These are phyloP conservation scores for Aspergillus olivimuriae DNA, from an alignment of 495 filamentous ascomycete genomes.

Conservation along the genomic window DNA sequence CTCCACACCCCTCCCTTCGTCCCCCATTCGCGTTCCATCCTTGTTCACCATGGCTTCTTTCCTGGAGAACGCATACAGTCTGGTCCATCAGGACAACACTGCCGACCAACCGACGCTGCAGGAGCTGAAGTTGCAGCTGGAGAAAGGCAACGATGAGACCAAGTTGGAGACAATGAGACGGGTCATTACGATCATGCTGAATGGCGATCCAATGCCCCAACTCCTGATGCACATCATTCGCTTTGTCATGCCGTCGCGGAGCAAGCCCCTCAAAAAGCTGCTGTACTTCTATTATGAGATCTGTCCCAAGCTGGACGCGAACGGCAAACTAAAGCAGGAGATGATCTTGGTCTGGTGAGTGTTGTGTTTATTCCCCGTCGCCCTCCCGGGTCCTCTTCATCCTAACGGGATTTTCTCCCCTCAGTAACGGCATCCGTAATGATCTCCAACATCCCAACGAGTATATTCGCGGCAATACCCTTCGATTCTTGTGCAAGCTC, in stretches of 20 bases:
- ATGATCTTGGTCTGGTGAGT: slow-evolving; percentile 98
- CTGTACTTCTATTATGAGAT: slow-evolving; percentile 99
- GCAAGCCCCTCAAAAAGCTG: slow-evolving; percentile 94
- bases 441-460: slow-evolving; percentile 97
- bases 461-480: slow-evolving; percentile 93
- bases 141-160: slow-evolving; percentile 94
- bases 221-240: slow-evolving; percentile 99
- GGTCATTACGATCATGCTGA: slow-evolving; percentile 95
- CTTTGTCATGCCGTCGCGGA: slow-evolving; percentile 97
- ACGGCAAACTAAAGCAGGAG: slow-evolving; percentile 95
- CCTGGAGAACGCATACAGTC: slow-evolving; percentile 85
- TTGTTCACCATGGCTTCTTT: slow-evolving; percentile 80
- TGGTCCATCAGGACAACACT: slow-evolving; percentile 93
- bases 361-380: slow-evolving; percentile 13
- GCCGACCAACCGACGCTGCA: slow-evolving; percentile 84
- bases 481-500: slow-evolving; percentile 95
- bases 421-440: slow-evolving; percentile 93
- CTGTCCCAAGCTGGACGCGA: slow-evolving; percentile 87
- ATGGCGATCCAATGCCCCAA: slow-evolving; percentile 91
- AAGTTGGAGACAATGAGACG: slow-evolving; percentile 99
- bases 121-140: slow-evolving; percentile 88
- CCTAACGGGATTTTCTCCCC: slow-evolving; percentile 15
- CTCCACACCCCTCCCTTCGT: slow-evolving; percentile 18
- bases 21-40: slow-evolving; percentile 7
- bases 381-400: background rate